Evolutionary conservation across 2,329 filamentous ascomycete genomes (phyloP), one percentile per base, ranked within the genome.

Genomic region (Xylaria sp.): DNA sequence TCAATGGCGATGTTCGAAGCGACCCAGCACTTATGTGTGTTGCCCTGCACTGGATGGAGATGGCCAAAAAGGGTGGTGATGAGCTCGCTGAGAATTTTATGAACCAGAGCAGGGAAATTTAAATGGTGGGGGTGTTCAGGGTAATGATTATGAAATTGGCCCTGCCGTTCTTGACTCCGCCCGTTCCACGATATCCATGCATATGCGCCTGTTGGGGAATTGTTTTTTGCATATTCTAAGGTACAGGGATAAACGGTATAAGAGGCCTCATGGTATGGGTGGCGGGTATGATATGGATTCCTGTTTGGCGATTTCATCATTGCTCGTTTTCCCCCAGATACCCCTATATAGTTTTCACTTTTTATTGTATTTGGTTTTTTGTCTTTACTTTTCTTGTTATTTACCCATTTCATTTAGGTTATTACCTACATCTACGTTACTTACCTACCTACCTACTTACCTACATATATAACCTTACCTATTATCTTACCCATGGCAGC

Each of bases 21-120:
- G 93, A 97, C 78, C 93, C 93, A 1, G 91, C 91, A 62, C 89
- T 94, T 48, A 96, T 98, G 92, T 97, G 94, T 75, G 89, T 97
- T 65, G 95, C 95, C 10, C 90, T 97, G 80, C 95, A 98, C 83
- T 98, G 95, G 94, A 97, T 98, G 94, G 93, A 95, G 81, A 85
- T 93, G 72, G 94, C 93, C 43, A 92, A 93, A 74, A 87, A 87
- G 63, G 94, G 94, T n/a, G 94, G 94, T 0, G 95, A 98, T 78
- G 88, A 91, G 76, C 83, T 97, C 73, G 95, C 95, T 23, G 90
- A 89, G 77, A 91, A 91, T 78, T 94, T 95, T 80, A 82, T 97
- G 79, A 87, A 90, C 71, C 93, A 97, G 81, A 63, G 67, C 55
- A 83, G 85, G 71, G 84, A 84, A 74, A 78, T 79, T 69, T 71